Evolutionary conservation across 176 grass and related monocot genomes (phyloP), one percentile per base, ranked within the genome.

Genomic region (Typha latifolia): DNA sequence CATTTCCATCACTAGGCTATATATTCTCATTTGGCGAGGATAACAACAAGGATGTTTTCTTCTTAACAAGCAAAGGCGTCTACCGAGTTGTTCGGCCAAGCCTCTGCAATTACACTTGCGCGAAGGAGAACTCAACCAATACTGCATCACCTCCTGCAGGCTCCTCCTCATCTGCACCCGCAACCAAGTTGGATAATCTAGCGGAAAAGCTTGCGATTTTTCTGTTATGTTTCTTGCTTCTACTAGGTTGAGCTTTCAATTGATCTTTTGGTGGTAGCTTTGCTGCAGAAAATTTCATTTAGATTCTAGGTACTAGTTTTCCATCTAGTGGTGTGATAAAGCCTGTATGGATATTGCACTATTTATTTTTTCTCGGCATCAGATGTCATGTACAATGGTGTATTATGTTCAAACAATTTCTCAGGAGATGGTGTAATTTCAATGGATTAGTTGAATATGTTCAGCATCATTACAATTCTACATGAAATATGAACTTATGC

Each of bases 41-140:
- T 67, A 97, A 97, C 53, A 76, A 49, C 56, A 82, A 51, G n/a
- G 94, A 97, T 56, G 12, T 85, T 2, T 87, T 82, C 65, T 68
- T 91, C 57, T 75, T 97, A 14, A 87, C 83, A n/a, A 90, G 77
- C 67, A 92, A 87, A 74, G 94, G 88, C 51, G 89, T 97, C 19
- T 97, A 92, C 63, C 69, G 94, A n/a, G 76, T 97, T 26, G 88
- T 90, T 19, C 76, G 82, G 43, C 85, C 94, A 0, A 82, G 78
- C 66, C 62, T 72, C 26, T 92, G 94, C 49, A 12, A 13, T 19
- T 92, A 97, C 66, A 55, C 53, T 0, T 97, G 93, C 75, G 81
- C 93, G 9, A 61, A 83, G 72, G 90, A 97, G 85, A 91, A 68
- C 72, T 78, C 75, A 3, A 53, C 64, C 2, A 15, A 22, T 0